Conservation (phyloP, 495 filamentous ascomycete species). For the Hypomontagnella monticulosa region DNA sequence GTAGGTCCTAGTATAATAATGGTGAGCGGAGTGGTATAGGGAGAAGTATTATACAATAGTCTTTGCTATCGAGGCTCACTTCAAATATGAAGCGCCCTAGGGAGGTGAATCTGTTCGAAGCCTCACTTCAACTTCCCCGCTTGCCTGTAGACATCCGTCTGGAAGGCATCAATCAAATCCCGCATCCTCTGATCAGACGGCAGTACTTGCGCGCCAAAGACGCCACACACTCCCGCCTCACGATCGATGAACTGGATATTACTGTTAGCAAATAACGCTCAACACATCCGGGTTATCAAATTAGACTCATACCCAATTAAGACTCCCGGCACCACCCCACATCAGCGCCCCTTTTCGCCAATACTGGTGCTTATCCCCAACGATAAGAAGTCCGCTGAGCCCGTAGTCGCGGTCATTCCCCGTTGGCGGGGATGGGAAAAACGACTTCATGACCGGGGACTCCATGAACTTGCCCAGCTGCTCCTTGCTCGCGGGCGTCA, state of each 20-base stretch:
- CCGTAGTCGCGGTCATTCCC: conserved; percentile 47
- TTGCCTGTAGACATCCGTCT: conserved; percentile 43
- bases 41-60: too few relatives aligned
- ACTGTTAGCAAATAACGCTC: not conserved
- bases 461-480: conserved; percentile 34
- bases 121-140: conserved; percentile 20
- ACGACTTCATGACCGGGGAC: conserved; percentile 40
- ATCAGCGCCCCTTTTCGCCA: conserved; percentile 46
- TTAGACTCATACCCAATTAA: conserved; percentile 24
- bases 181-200: conserved; percentile 40
- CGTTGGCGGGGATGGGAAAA: conserved; percentile 20
- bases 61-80: too few relatives aligned
- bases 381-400: conserved; percentile 46
- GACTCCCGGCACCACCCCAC: conserved; percentile 51
- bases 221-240: conserved; percentile 44
- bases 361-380: conserved; percentile 31
- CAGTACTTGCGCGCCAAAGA: conserved; percentile 47
- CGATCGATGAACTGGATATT: conserved; percentile 51
- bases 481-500: conserved; percentile 29
- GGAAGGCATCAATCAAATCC: conserved; percentile 45
- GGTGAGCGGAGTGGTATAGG: too few relatives aligned
- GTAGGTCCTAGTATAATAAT: too few relatives aligned
- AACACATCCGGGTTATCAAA: not conserved
- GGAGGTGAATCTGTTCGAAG: not conserved
- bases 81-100: too few relatives aligned